A percentile compares a stretch with the other conserved stretches of the same genome.
Conservation (phyloP, 192 early-diverging fungal species). For the Mortierella alpina region DNA sequence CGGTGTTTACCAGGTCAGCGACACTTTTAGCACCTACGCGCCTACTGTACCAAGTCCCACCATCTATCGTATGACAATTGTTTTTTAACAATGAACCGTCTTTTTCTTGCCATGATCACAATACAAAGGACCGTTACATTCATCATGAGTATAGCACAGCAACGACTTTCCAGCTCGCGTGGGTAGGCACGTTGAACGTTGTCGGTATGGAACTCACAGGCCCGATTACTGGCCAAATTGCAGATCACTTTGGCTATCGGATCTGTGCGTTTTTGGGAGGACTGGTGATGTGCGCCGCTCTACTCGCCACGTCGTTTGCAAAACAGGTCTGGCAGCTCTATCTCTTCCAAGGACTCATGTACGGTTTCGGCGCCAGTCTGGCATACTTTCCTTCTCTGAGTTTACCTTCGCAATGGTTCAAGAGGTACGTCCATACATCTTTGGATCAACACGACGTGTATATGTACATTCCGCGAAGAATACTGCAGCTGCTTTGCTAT, state of each 20-base stretch:
- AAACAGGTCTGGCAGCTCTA: slow-evolving; percentile 53
- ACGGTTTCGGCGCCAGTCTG: slow-evolving; percentile 55
- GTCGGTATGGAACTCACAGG: slow-evolving; percentile 61
- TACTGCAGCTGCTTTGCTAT: neutral
- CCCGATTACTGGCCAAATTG: slow-evolving; percentile 59
- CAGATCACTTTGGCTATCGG: slow-evolving; percentile 63
- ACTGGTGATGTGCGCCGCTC: slow-evolving; percentile 57
- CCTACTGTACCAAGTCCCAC: neutral
- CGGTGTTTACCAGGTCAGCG: slow-evolving; percentile 59
- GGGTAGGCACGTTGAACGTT: slow-evolving; percentile 64
- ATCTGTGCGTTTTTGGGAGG: slow-evolving; percentile 60
- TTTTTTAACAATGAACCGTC: neutral
- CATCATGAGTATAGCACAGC: slow-evolving; percentile 47
- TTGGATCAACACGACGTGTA: neutral
- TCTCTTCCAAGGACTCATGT: slow-evolving; percentile 37
- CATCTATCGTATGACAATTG: neutral
- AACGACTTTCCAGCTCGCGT: slow-evolving; percentile 58
- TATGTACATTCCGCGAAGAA: neutral
- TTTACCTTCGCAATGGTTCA: slow-evolving; percentile 69
- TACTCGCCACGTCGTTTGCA: slow-evolving; percentile 69
- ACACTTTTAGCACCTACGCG: neutral
- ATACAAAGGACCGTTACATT: slow-evolving; percentile 38
- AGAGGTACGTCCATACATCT: slow-evolving; percentile 16
- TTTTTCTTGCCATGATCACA: slow-evolving; percentile 2
- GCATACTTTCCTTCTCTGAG: slow-evolving; percentile 61